Percentiles rank a stretch among this genome's conserved stretches.
Conservation (phyloP, 2,329 filamentous ascomycete species). For the Sordariomycetes sp. region DNA sequence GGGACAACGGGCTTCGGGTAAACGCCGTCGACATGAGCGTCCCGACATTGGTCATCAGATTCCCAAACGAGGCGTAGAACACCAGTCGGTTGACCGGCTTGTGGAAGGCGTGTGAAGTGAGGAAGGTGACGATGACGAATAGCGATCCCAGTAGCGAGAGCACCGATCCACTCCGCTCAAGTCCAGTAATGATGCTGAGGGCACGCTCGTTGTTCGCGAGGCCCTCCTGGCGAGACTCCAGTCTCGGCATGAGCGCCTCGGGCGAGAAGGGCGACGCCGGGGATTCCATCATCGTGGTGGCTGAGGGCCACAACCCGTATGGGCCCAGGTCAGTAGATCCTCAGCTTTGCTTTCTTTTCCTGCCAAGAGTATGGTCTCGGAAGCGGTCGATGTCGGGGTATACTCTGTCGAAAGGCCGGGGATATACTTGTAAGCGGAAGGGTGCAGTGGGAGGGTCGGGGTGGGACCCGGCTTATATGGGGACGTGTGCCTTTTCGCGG, state of each 20-base stretch:
- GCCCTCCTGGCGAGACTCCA: background rate
- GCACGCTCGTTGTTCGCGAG: background rate
- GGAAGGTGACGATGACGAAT: constrained; percentile 64
- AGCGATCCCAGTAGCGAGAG: constrained; percentile 61
- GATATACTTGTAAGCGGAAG: too few relatives aligned
- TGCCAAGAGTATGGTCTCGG: too few relatives aligned
- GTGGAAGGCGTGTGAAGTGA: constrained; percentile 57
- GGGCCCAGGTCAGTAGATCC: too few relatives aligned
- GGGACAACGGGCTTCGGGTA: constrained; percentile 32
- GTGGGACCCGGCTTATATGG: too few relatives aligned
- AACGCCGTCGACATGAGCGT: constrained; percentile 62
- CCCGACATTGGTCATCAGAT: constrained; percentile 66
- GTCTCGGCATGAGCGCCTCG: background rate
- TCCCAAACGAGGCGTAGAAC: constrained; percentile 76
- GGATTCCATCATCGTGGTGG: background rate
- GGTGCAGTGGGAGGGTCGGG: too few relatives aligned
- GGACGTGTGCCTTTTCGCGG: too few relatives aligned
- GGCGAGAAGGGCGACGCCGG: background rate
- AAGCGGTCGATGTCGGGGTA: too few relatives aligned
- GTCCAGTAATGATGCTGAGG: constrained; percentile 43
- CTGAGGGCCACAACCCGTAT: background rate
- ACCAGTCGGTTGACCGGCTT: constrained; percentile 82
- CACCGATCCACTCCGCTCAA: constrained; percentile 59
- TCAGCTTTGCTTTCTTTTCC: too few relatives aligned
- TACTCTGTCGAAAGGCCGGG: too few relatives aligned